These are phyloP conservation scores for Pseudogymnoascus sp. DNA, from an alignment of 2,329 filamentous ascomycete species.

Conservation along the genomic window DNA sequence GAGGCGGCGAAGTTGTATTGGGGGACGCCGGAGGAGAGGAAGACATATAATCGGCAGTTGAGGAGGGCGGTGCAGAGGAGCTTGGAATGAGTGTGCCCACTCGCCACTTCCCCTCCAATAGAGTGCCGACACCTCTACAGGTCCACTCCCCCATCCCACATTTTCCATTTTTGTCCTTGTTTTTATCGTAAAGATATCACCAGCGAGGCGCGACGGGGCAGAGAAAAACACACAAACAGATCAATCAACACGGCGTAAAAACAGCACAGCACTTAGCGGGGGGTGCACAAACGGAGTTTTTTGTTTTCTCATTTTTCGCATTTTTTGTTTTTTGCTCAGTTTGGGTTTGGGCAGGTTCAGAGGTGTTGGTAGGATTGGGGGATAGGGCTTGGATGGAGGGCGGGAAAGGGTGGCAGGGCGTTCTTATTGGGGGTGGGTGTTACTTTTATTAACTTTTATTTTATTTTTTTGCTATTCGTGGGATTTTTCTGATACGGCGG, in stretches of 20 bases:
- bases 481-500: no score
- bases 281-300: neutral
- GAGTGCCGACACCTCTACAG: neutral
- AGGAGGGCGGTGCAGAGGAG: constrained; percentile 68
- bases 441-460: neutral
- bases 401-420: neutral
- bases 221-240: neutral
- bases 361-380: neutral
- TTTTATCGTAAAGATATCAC: neutral
- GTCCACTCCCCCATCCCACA: neutral
- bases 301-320: no score
- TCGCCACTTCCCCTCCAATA: neutral
- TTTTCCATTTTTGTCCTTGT: neutral
- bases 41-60: constrained; percentile 74
- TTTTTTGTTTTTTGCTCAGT: neutral
- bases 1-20: constrained; percentile 84
- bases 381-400: neutral
- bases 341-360: neutral
- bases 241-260: neutral
- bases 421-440: neutral
- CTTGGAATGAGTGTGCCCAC: constrained; percentile 42
- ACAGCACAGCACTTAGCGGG: neutral
- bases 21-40: constrained; percentile 72
- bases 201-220: neutral
- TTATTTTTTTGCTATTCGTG: neutral